Evolutionary conservation across 257 asterid genomes (phyloP).

Genomic region (Solanum microdontum): DNA sequence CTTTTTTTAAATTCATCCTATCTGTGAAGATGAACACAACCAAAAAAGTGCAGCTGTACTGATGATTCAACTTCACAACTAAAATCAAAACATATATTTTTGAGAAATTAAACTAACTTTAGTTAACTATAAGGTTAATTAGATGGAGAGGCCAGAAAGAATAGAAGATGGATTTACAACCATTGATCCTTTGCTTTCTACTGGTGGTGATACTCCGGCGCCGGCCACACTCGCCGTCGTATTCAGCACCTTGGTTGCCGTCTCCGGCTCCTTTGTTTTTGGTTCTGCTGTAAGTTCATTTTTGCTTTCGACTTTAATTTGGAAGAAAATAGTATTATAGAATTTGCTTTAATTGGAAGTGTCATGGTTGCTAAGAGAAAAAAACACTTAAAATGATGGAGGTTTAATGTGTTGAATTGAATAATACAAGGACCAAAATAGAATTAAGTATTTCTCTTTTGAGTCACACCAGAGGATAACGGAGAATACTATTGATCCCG

Average conservation of each 20-base stretch:
- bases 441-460: no score
- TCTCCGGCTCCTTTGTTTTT: constrained; percentile 74
- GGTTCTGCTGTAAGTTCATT: constrained; percentile 69
- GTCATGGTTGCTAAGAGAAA: not conserved
- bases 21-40: not conserved
- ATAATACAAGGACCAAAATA: not conserved
- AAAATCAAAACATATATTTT: not conserved
- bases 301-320: not conserved
- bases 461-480: not conserved
- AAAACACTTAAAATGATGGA: not conserved
- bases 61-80: not conserved
- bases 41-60: not conserved
- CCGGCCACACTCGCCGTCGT: constrained; percentile 10
- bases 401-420: not conserved
- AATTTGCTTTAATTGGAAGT: not conserved
- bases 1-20: not conserved
- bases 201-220: not conserved
- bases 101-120: not conserved
- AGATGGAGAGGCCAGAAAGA: not conserved
- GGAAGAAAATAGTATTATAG: not conserved
- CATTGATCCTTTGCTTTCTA: not conserved
- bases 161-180: not conserved
- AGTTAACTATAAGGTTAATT: not conserved
- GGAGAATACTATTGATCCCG: no score
- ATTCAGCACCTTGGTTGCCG: constrained; percentile 62